Base-by-base conservation (phyloP, 75 land plant species). In the Adiantum capillusveneris region DNA sequence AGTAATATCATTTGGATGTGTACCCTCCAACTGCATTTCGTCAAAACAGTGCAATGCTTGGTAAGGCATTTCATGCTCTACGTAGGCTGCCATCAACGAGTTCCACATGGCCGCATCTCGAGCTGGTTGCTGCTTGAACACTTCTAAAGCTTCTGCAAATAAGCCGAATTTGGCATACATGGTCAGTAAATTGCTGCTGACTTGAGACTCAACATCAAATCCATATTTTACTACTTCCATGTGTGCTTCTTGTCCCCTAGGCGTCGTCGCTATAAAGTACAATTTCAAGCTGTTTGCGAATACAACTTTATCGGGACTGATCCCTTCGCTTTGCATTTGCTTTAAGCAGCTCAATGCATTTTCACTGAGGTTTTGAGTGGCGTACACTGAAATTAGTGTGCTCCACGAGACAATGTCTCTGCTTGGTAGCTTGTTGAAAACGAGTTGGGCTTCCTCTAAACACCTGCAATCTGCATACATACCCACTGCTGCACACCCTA, bases 221-320 rank as follows among this genome's bases (percentile, higher is more conserved):
- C 69, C 67, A 9, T 22, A 43, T 11, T 20, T 34, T 6, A 46
- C 25, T 14, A 67, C 71, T 25, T 30, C 18, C 28, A 6, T 24
- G 29, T 84, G 79, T 11, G 79, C 59, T 36, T 62, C 59, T 3
- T 44, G 25, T 0, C 86, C 86, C 16, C 5, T 26, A 1, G 21
- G 6, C 16, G 3, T 14, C 2, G 6, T 3, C 28, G 2, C 55
- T 24, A 53, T 11, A 11, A 13, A 2, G 55, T 27, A 53, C 1
- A 20, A 37, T 37, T 30, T 58, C 41, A 70, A 56, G 29, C 54
- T 44, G 26, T 53, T 50, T 42, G 31, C 20, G 18, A 16, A 44
- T 27, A 69, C 55, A 6, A 31, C 31, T 20, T 20, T 31, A 58
- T 65, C 44, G 11, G 69, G 63, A 0, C 42, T 17, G 22, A 46